phyloP scores from a whole-genome alignment of 805 yeast genomes.

The Maudiozyma barnettii region DNA sequence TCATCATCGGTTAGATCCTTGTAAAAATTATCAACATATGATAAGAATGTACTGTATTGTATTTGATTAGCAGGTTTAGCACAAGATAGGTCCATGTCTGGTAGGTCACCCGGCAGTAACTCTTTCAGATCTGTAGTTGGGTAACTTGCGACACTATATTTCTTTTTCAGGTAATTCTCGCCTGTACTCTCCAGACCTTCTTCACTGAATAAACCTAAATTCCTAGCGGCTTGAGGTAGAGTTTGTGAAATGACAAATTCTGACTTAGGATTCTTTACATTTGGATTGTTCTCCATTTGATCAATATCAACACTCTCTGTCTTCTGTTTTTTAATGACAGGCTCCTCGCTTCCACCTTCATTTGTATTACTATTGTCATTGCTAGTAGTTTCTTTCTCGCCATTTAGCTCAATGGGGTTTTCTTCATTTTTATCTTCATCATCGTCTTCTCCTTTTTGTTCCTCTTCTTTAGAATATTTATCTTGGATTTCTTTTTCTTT shows the following conservation, averaged over 20 bases:
- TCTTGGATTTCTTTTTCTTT: background rate
- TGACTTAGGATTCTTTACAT: slow-evolving; percentile 60
- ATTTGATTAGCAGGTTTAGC: slow-evolving; percentile 85
- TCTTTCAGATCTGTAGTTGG: slow-evolving; percentile 70
- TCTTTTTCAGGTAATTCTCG: slow-evolving; percentile 60
- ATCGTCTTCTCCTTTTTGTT: background rate
- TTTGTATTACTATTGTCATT: background rate
- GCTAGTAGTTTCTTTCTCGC: background rate
- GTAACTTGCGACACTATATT: slow-evolving; percentile 83
- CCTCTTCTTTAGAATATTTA: background rate
- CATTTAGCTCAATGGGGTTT: background rate
- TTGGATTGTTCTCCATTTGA: slow-evolving; percentile 43
- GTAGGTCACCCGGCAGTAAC: slow-evolving; percentile 78
- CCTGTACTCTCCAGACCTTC: slow-evolving; percentile 58
- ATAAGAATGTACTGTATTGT: slow-evolving; percentile 77
- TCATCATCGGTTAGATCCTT: slow-evolving; percentile 76
- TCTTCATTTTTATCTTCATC: background rate
- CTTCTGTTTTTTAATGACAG: slow-evolving; percentile 13
- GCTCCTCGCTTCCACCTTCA: slow-evolving; percentile 1
- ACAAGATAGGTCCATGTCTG: slow-evolving; percentile 75
- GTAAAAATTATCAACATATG: slow-evolving; percentile 79
- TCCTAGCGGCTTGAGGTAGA: slow-evolving; percentile 54
- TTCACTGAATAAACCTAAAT: slow-evolving; percentile 58
- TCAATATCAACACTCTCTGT: slow-evolving; percentile 10
- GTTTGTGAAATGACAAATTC: slow-evolving; percentile 67